Evolutionary conservation across 306 rosid species (phyloP).

Genomic region (Vigna radiata): DNA sequence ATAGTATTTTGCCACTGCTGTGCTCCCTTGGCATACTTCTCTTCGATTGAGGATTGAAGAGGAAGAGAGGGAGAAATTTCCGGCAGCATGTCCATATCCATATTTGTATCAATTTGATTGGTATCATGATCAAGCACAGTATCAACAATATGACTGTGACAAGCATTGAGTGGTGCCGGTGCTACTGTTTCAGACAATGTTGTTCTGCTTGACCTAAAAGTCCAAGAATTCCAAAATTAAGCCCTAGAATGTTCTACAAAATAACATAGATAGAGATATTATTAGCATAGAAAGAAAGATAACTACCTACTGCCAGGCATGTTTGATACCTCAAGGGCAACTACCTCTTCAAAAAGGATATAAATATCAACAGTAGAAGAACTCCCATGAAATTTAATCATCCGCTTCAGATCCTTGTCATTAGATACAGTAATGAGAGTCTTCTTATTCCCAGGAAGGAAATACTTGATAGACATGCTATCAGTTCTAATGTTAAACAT

Average conservation of each 20-base stretch:
- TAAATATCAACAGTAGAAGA: slow-evolving; percentile 70
- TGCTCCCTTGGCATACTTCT: slow-evolving; percentile 79
- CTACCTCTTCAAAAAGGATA: slow-evolving; percentile 67
- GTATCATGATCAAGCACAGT: slow-evolving; percentile 62
- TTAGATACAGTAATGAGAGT: slow-evolving; percentile 92
- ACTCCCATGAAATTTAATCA: slow-evolving; percentile 81
- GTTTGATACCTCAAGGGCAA: slow-evolving; percentile 69
- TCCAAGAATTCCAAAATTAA: slow-evolving; percentile 41
- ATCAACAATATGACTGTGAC: slow-evolving; percentile 46
- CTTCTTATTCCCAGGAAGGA: slow-evolving; percentile 90
- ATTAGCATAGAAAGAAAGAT: slow-evolving; percentile 51
- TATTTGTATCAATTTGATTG: slow-evolving; percentile 58
- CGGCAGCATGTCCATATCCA: slow-evolving; percentile 56
- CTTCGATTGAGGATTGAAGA: slow-evolving; percentile 53
- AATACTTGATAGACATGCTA: slow-evolving; percentile 75
- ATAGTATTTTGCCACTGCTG: slow-evolving; percentile 96
- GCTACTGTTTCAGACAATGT: slow-evolving; percentile 86
- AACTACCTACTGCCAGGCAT: slow-evolving; percentile 96
- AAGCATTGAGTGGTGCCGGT: neutral
- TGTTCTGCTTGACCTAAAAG: slow-evolving; percentile 93
- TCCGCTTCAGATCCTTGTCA: slow-evolving; percentile 91
- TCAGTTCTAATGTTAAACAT: slow-evolving; percentile 67
- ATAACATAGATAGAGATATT: slow-evolving; percentile 24
- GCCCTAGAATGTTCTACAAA: slow-evolving; percentile 35
- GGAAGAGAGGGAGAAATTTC: slow-evolving; percentile 61